Evolutionary conservation across 1,139 yeast species (phyloP).

Genomic region (Schwanniomyces etchellsii): DNA sequence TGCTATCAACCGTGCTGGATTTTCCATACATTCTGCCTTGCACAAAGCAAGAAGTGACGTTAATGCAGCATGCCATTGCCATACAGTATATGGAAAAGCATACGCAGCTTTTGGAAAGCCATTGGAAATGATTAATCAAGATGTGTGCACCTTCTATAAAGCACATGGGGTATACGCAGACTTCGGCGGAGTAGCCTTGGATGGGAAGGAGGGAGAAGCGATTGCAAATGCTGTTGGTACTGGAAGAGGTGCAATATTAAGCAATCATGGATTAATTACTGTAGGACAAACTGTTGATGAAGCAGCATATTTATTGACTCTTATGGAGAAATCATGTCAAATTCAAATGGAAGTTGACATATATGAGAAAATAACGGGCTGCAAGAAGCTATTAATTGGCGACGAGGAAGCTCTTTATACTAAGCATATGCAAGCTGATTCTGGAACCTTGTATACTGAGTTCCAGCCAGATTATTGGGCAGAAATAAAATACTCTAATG

Average conservation of each 20-base stretch:
- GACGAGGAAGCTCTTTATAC: constrained; percentile 64
- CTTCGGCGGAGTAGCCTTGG: constrained; percentile 78
- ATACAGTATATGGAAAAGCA: constrained; percentile 69
- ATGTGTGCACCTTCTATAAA: constrained; percentile 61
- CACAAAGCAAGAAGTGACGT: constrained; percentile 77
- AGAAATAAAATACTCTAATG: constrained; percentile 8
- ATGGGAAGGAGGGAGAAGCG: constrained; percentile 58
- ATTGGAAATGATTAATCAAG: constrained; percentile 77
- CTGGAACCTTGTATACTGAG: constrained; percentile 59
- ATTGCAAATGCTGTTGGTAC: constrained; percentile 64
- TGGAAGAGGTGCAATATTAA: constrained; percentile 61
- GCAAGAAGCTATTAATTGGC: constrained; percentile 28
- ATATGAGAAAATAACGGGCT: constrained; percentile 15
- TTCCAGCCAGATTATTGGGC: constrained; percentile 49
- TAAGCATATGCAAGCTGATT: constrained; percentile 49
- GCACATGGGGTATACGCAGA: constrained; percentile 58
- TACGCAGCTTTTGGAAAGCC: constrained; percentile 69
- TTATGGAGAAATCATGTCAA: constrained; percentile 65
- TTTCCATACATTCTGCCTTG: constrained; percentile 70
- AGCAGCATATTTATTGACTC: constrained; percentile 67
- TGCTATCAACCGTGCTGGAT: constrained; percentile 76
- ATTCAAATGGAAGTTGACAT: constrained; percentile 50
- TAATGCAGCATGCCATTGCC: constrained; percentile 78
- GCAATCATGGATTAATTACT: constrained; percentile 74
- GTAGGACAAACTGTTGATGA: constrained; percentile 79